Evolutionary conservation across 73 alveolate species (phyloP).

Genomic region (Paramecium sexaurelia): DNA sequence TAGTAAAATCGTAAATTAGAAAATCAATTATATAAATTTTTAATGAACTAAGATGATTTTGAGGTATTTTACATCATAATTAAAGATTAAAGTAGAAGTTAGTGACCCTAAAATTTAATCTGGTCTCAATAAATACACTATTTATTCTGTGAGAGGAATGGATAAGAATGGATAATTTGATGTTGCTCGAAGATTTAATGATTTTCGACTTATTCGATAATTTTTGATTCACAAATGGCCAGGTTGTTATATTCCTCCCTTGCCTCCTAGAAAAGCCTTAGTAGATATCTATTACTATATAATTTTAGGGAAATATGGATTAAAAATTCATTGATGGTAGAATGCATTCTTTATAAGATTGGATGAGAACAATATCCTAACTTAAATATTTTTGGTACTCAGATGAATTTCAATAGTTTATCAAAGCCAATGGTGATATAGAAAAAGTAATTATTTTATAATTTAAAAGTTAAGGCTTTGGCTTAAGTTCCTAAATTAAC

Average conservation of each 20-base stretch:
- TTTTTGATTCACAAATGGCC: constrained; percentile 76
- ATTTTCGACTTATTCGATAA: constrained; percentile 71
- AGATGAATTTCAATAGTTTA: constrained; percentile 47
- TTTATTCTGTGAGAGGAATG: constrained; percentile 75
- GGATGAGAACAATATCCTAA: background rate
- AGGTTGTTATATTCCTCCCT: constrained; percentile 85
- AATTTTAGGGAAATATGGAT: background rate
- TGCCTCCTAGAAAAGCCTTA: constrained; percentile 67
- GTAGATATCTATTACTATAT: background rate
- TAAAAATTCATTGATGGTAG: background rate
- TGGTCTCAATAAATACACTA: constrained; percentile 57
- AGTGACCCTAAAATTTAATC: constrained; percentile 33
- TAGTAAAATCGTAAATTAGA: background rate
- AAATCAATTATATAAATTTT: background rate
- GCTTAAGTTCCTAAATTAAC: constrained; percentile 25
- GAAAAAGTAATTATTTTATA: background rate
- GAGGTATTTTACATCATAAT: background rate
- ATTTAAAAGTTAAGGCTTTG: background rate
- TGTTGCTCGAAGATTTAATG: constrained; percentile 80
- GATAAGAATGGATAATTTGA: constrained; percentile 82
- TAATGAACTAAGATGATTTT: constrained; percentile 18
- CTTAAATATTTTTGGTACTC: constrained; percentile 49
- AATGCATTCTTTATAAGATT: background rate
- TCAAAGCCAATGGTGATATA: background rate
- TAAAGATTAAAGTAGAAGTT: background rate